Evolutionary conservation across 805 yeast genomes (phyloP), one percentile per base, ranked within the genome.

Genomic region (Saccharomycopsis guyanensis): DNA sequence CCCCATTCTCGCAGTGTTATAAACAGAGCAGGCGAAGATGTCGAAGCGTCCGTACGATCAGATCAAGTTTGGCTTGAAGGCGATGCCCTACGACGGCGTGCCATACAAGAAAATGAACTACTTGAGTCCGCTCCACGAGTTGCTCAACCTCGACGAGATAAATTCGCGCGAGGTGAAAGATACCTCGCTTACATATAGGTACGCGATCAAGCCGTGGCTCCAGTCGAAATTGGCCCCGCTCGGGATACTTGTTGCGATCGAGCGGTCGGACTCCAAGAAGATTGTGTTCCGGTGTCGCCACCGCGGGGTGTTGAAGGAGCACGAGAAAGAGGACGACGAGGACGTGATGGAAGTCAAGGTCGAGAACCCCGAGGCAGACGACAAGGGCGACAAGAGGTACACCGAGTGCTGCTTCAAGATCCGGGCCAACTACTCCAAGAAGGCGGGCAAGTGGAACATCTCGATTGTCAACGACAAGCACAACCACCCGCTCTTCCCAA

Each of bases 201-300:
- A 37, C n/a, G 38, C 38, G n/a, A 48, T 50, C 16, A 50, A 50
- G 29, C 43, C 46, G 4, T 50, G 53, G 53, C 34, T 50, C 4
- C 53, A 50, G 25, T 12, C 31, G 13, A 40, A 39, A 16, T 42
- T 50, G 2, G 42, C 34, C 10, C 53, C 51, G 15, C 45, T 50
- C 19, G 53, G 53, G 19, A 47, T 50, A 12, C 19, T 32, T 12
- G 33, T 50, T 13, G 53, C 53, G 19, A 59, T 62, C 51, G 65
- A 61, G 43, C 55, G 65, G 51, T 59, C 64, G 1, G 65, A 61
- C 41, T 44, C 57, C 2, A 53, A 60, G 16, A 60, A 61, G 43
- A 57, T 60, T 16, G 62, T 62, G 10, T 60, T 62, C 54, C 56
- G 62, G 45, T 61, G 65, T 45, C 49, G 53, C 15, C 42, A 47